These are phyloP conservation scores for Kluyveromyces nonfermentans DNA, from an alignment of 805 yeast species.

Conservation along the genomic window DNA sequence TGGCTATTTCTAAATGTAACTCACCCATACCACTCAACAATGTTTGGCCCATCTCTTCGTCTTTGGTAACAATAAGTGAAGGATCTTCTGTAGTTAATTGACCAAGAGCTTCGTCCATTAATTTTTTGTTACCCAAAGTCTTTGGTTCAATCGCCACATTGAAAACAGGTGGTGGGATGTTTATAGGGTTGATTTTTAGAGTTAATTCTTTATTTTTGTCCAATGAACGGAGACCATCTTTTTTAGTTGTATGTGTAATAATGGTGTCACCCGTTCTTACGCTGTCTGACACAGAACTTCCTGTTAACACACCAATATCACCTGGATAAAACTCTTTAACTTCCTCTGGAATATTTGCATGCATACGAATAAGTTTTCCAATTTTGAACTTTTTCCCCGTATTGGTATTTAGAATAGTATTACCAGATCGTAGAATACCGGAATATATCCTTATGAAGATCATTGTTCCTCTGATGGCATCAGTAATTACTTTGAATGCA, in stretches of 20 bases:
- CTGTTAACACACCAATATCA: constrained; percentile 68
- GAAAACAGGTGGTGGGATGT: constrained; percentile 87
- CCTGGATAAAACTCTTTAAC: constrained; percentile 59
- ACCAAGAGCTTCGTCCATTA: constrained; percentile 60
- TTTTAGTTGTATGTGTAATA: constrained; percentile 48
- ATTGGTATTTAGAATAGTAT: constrained; percentile 57
- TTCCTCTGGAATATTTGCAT: constrained; percentile 77
- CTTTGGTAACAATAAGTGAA: constrained; percentile 56
- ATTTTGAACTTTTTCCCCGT: constrained; percentile 59
- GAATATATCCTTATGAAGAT: constrained; percentile 83
- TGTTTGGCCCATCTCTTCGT: constrained; percentile 87
- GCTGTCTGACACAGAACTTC: constrained; percentile 38
- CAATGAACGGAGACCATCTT: constrained; percentile 40
- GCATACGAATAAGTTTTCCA: constrained; percentile 68
- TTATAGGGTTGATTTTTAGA: constrained; percentile 61
- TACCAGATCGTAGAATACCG: constrained; percentile 58
- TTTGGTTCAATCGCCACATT: constrained; percentile 75
- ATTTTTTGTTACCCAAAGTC: constrained; percentile 70
- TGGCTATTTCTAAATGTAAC: constrained; percentile 81
- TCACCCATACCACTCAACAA: constrained; percentile 98
- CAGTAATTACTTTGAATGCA: constrained; percentile 87
- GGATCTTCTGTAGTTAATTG: constrained; percentile 83
- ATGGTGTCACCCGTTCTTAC: constrained; percentile 88
- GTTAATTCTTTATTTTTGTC: constrained; percentile 29
- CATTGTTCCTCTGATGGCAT: constrained; percentile 73